Base-by-base conservation (phyloP, 768 basidiomycete genomes). In the Floccularia luteovirens region DNA sequence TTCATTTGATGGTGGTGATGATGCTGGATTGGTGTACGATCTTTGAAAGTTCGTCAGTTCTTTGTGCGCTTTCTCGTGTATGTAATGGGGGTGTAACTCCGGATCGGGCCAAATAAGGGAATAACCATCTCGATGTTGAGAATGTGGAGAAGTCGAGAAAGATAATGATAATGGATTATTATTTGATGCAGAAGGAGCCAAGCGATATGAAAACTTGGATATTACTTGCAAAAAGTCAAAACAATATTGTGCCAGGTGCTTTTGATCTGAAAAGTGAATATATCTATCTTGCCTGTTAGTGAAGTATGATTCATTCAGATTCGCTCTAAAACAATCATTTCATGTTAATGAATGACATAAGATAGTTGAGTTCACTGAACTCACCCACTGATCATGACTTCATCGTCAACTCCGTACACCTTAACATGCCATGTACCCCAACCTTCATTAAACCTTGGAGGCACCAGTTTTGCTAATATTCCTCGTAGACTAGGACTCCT, bases 351-450 rank as follows among this genome's bases (percentile, higher is more conserved):
- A 37, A 19, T 16, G 36, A 21, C 36, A 37, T 10, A 6, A 11
- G 10, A 10, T 10, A 8, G 33, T 34, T 11, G 33, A 10, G 8
- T 34, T 10, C 10, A 28, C 22, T 36, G 4, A 30, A 64, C 69
- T 36, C 42, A 94, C 94, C 96, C 96, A 50, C 80, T 90, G 44
- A 99, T 79, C 58, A 99, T 79, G 31, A 99, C 73, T 39, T 93
- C 80, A 54, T 97, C 82, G 56, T 99, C 96, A 0, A 75, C 82
- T 14, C 90, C 91, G 53, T 99, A 99, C 41, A 92, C 74, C 61
- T 99, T 99, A 3, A 90, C 84, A 57, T 98, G 96, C 93, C 93
- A 97, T 1, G 93, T 90, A 0, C 93, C 94, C 88, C 92, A 98
- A 1, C 93, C 96, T 63, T 99, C 96, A 51, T 99, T 94, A 62